Conservation (phyloP, 1,284 basidiomycete genomes). For the Boletellus dicymbophilus region DNA sequence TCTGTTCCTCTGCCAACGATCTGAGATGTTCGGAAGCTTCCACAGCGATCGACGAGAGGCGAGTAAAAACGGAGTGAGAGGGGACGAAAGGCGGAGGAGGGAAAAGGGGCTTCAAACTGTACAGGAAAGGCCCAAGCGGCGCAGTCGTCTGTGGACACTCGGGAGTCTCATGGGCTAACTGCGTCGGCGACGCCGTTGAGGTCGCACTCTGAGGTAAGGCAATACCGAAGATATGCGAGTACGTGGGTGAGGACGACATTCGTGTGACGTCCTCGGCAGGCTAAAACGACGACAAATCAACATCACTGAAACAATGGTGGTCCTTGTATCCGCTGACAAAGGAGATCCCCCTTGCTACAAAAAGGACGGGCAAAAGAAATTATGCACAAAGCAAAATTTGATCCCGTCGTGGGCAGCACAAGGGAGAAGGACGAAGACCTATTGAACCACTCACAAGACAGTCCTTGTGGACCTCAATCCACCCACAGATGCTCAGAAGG, state of each 20-base stretch:
- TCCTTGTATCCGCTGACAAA: conserved; percentile 7
- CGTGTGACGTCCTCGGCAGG: conserved; percentile 45
- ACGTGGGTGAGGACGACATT: conserved; percentile 47
- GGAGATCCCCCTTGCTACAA: conserved; percentile 4
- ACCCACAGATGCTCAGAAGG: conserved; percentile 66
- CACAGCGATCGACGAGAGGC: conserved; percentile 60
- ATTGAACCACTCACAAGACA: conserved; percentile 59
- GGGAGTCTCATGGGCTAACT: conserved; percentile 19
- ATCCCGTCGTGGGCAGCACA: neutral
- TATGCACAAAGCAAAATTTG: conserved; percentile 4
- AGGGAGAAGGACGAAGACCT: neutral
- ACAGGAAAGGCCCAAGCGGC: conserved; percentile 41
- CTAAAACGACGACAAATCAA: conserved; percentile 39
- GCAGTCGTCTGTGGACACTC: conserved; percentile 35
- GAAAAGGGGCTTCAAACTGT: conserved; percentile 57
- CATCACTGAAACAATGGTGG: neutral
- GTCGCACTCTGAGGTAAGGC: conserved; percentile 39
- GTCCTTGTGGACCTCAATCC: conserved; percentile 68
- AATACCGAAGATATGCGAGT: conserved; percentile 54
- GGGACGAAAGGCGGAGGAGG: conserved; percentile 76
- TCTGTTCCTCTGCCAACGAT: conserved; percentile 56
- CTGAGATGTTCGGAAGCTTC: conserved; percentile 57
- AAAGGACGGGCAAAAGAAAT: neutral
- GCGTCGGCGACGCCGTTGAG: conserved; percentile 17
- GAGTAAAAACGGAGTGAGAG: conserved; percentile 67